Conservation (phyloP, 2,329 filamentous ascomycete genomes). For the Epichloe sp. region DNA sequence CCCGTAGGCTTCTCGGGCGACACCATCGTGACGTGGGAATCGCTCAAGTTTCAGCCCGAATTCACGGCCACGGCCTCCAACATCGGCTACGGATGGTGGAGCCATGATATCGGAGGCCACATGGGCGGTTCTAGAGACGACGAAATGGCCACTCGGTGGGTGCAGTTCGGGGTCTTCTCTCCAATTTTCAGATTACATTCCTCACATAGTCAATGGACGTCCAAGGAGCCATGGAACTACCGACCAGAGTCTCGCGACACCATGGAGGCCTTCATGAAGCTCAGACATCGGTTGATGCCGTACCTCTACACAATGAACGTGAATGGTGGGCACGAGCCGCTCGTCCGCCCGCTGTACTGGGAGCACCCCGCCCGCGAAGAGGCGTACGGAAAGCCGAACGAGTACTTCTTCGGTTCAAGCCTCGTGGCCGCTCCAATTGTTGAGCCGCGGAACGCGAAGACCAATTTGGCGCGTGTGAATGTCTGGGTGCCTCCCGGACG, state of each 20-base stretch:
- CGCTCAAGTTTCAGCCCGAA: slow-evolving; percentile 50
- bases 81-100: slow-evolving; percentile 58
- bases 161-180: slow-evolving; percentile 47
- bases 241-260: slow-evolving; percentile 27
- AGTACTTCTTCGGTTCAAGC: slow-evolving; percentile 45
- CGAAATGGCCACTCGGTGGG: slow-evolving; percentile 47
- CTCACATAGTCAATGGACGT: slow-evolving; percentile 40
- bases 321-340: slow-evolving; percentile 30
- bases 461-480: slow-evolving; percentile 32
- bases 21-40: slow-evolving; percentile 44
- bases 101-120: slow-evolving; percentile 55
- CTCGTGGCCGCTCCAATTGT: slow-evolving; percentile 44
- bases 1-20: slow-evolving; percentile 54
- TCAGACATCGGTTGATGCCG: slow-evolving; percentile 45
- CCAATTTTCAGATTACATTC: slow-evolving; percentile 49
- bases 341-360: slow-evolving; percentile 52
- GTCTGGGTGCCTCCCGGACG: slow-evolving; percentile 43
- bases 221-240: slow-evolving; percentile 46
- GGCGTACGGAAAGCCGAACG: slow-evolving; percentile 42
- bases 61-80: slow-evolving; percentile 54
- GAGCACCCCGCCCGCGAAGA: slow-evolving; percentile 34
- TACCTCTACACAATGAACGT: slow-evolving; percentile 47
- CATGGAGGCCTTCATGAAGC: slow-evolving; percentile 35
- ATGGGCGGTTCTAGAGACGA: slow-evolving; percentile 41
- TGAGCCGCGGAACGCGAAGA: slow-evolving; percentile 30